phyloP scores from a whole-genome alignment of 805 yeast genomes.

The Lachancea thermotolerans region DNA sequence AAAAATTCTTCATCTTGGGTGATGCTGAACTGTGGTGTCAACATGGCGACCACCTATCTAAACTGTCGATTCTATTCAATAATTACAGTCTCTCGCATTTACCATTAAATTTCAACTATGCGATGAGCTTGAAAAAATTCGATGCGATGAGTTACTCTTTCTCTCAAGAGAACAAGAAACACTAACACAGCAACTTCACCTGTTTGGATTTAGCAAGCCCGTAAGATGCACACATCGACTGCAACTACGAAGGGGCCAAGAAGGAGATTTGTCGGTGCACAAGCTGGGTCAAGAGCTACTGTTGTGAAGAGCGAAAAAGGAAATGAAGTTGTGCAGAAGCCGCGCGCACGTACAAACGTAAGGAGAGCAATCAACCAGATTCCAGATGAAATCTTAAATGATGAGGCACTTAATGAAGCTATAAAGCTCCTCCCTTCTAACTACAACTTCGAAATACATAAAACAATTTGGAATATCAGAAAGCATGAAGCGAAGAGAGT shows the following conservation, averaged over 20 bases:
- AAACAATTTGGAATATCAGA: slow-evolving; percentile 87
- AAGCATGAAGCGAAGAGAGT: slow-evolving; percentile 73
- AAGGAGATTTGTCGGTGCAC: slow-evolving; percentile 57
- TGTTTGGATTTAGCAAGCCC: no score
- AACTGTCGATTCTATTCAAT: no score
- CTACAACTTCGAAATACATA: slow-evolving; percentile 93
- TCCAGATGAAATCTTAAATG: slow-evolving; percentile 77
- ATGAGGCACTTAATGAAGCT: slow-evolving; percentile 78
- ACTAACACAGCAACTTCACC: no score
- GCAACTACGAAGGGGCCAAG: slow-evolving; percentile 30
- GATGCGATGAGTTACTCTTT: neutral
- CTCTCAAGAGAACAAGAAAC: no score
- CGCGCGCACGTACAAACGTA: slow-evolving; percentile 32
- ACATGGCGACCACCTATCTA: slow-evolving; percentile 41
- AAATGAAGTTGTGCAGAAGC: slow-evolving; percentile 24
- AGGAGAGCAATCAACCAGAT: slow-evolving; percentile 75
- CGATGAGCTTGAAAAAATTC: neutral
- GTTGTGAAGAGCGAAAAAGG: slow-evolving; percentile 20
- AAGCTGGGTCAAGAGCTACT: slow-evolving; percentile 20
- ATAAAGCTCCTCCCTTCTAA: slow-evolving; percentile 77
- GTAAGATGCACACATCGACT: no score
- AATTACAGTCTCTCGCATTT: no score
- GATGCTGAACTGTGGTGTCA: slow-evolving; percentile 79
- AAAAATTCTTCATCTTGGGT: slow-evolving; percentile 71
- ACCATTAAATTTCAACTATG: neutral